phyloP scores from a whole-genome alignment of 805 yeast species.

The Sugiyamaella lignohabitans region DNA sequence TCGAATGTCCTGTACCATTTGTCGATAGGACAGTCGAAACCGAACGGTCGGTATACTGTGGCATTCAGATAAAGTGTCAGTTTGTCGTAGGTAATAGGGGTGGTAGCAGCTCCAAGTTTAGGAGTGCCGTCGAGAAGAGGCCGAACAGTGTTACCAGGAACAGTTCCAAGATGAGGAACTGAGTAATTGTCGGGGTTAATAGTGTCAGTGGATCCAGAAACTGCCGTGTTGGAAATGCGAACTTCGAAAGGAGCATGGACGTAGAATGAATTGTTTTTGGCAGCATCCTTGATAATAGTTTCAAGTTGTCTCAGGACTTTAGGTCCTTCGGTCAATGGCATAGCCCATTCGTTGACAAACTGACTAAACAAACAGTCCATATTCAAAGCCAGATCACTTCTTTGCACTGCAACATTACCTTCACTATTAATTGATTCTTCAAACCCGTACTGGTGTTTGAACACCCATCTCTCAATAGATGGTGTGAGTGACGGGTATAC shows the following conservation, averaged over 20 bases:
- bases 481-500: conserved; percentile 76
- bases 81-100: conserved; percentile 52
- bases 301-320: conserved; percentile 46
- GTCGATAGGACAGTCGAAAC: conserved; percentile 56
- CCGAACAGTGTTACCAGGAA: conserved; percentile 75
- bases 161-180: conserved; percentile 49
- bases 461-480: conserved; percentile 74
- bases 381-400: conserved; percentile 79
- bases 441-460: conserved; percentile 74
- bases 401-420: conserved; percentile 64
- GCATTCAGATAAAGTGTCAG: conserved; percentile 85
- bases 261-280: conserved; percentile 55
- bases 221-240: conserved; percentile 75
- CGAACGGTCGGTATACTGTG: conserved; percentile 94
- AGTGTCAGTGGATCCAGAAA: conserved; percentile 20
- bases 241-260: conserved; percentile 96
- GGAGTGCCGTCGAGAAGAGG: conserved; percentile 84
- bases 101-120: conserved; percentile 40
- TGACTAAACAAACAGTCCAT: conserved; percentile 95
- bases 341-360: conserved; percentile 96
- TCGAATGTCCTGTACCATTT: conserved; percentile 85
- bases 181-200: conserved; percentile 9
- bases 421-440: conserved; percentile 53
- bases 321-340: conserved; percentile 75
- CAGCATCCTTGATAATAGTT: conserved; percentile 55